Conservation (phyloP, 2,329 filamentous ascomycete species). For the Stromatinia cepivora region DNA sequence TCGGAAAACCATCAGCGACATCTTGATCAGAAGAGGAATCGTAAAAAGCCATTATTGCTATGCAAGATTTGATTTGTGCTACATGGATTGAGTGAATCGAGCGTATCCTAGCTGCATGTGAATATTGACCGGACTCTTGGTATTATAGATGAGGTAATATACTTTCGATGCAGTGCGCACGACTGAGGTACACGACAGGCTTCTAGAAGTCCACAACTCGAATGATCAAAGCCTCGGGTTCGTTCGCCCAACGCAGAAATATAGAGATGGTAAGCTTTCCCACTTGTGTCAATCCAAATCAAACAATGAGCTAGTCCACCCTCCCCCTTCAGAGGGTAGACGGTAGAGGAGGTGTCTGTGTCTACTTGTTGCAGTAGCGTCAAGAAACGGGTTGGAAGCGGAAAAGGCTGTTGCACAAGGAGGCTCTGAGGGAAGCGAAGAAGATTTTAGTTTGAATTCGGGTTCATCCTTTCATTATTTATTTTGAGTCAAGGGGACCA, state of each 20-base stretch:
- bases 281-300: background rate
- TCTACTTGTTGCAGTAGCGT: slow-evolving; percentile 14
- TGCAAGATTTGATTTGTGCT: slow-evolving; percentile 21
- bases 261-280: background rate
- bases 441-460: slow-evolving; percentile 1
- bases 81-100: slow-evolving; percentile 19
- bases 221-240: background rate
- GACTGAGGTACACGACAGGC: slow-evolving; percentile 10
- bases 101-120: slow-evolving; percentile 17
- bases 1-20: slow-evolving; percentile 26
- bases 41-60: slow-evolving; percentile 29
- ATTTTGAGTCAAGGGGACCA: slow-evolving; percentile 13
- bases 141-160: slow-evolving; percentile 17
- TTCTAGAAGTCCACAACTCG: background rate
- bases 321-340: slow-evolving; percentile 9
- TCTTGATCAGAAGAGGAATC: slow-evolving; percentile 28
- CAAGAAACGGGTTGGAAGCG: slow-evolving; percentile 15
- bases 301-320: background rate
- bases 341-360: background rate
- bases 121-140: slow-evolving; percentile 19
- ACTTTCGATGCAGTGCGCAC: slow-evolving; percentile 15
- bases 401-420: slow-evolving; percentile 1
- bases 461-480: slow-evolving; percentile 19
- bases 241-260: background rate
- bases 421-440: background rate